Conservation (phyloP, 2,329 filamentous ascomycete genomes). For the Juglanconis sp. region DNA sequence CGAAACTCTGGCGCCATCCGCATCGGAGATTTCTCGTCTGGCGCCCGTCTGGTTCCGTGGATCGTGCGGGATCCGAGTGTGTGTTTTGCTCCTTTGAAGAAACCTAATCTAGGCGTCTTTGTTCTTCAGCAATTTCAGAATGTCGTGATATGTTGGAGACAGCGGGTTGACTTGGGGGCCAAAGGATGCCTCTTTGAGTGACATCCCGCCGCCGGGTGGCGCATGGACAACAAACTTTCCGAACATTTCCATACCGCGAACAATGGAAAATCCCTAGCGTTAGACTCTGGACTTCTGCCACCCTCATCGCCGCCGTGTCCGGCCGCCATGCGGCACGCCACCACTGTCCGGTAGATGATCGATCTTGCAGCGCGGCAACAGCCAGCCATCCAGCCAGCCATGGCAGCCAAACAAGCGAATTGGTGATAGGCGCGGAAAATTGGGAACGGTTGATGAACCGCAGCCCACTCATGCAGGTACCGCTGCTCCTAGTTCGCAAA, state of each 20-base stretch:
- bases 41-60: not conserved
- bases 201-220: not conserved
- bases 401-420: not conserved
- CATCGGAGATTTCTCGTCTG: not conserved
- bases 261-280: not conserved
- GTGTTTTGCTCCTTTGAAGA: not conserved
- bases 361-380: not conserved
- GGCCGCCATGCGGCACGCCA: conserved; percentile 5
- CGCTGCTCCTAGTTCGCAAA: not conserved
- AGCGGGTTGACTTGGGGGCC: too few relatives aligned
- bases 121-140: not conserved
- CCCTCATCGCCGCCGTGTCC: not conserved
- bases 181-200: not conserved
- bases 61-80: not conserved
- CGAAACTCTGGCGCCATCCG: not conserved
- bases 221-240: not conserved
- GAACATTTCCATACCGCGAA: not conserved
- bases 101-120: not conserved
- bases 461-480: conserved; percentile 11
- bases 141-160: not conserved
- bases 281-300: not conserved
- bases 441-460: not conserved
- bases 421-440: not conserved
- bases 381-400: not conserved
- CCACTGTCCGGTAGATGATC: not conserved